Base-by-base conservation (phyloP, 352 stramenopile genomes). In the Phytophthora sansomeana region DNA sequence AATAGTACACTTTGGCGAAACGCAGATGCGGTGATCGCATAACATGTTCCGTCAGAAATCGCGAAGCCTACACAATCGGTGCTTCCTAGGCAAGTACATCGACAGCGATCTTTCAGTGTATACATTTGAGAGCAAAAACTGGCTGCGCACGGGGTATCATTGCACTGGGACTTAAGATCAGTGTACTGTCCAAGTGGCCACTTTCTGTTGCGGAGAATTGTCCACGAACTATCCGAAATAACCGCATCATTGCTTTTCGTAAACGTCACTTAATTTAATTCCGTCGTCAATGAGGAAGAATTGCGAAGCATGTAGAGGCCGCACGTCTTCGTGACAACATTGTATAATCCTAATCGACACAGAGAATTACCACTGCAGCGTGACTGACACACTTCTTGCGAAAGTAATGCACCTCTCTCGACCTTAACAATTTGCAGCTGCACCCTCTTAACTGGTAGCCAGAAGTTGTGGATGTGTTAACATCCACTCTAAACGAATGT, bases 271-370 rank as follows among this genome's bases (percentile, higher is more conserved):
- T 55, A 59, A 30, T 13, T 75, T 9, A 63, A 49, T 63, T 90
- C 81, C 29, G 39, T 43, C 3, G 47, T 24, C 16, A 77, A 30
- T 3, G 49, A 53, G 7, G 58, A 69, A 13, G 44, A 42, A 35
- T 78, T 85, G 24, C 29, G 49, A 46, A 63, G 49, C 78, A 87
- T 88, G 19, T 72, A 88, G 8, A 90, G 35, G 19, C 59, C 82
- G 52, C 81, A 90, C 8, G 73, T 63, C 19, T 62, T 77, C 1
- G 72, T 61, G 6, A 21, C 48, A 35, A 29, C 77, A 30, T 74
- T 80, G 39, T 80, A 60, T 6, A 84, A 43, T 4, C 74, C 78
- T 55, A 79, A 57, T 39, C 77, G 75, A 38, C 81, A 90, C 14
- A 90, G 57, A 30, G 72, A 66, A 42, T 90, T 77, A n/a, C 67